These are phyloP conservation scores for Aureobasidium vineae DNA, from an alignment of 2,329 filamentous ascomycete genomes.

Conservation along the genomic window DNA sequence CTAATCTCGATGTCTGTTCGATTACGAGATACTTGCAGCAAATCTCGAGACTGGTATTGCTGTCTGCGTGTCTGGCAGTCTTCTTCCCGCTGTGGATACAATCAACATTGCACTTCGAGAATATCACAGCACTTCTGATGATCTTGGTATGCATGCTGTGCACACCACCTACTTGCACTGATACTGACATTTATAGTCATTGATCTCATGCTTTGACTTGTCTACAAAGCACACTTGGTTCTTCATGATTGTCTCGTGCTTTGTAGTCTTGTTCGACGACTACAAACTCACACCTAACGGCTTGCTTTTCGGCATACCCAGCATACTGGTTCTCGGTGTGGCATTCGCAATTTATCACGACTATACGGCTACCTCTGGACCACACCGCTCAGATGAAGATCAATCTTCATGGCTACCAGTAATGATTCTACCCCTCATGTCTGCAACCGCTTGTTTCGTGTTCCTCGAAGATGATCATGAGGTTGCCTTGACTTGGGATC, in stretches of 20 bases:
- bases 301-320: neutral
- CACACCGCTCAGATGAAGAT: neutral
- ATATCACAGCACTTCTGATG: slow-evolving; percentile 26
- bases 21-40: neutral
- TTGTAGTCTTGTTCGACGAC: neutral
- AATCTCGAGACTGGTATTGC: neutral
- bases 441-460: neutral
- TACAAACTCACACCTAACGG: neutral
- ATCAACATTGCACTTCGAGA: slow-evolving; percentile 28
- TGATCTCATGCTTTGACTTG: neutral
- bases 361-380: neutral
- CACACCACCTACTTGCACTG: neutral
- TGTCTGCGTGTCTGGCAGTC: neutral
- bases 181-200: neutral
- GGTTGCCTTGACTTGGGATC: neutral
- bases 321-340: neutral
- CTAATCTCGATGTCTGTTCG: neutral
- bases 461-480: neutral
- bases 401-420: neutral
- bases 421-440: neutral
- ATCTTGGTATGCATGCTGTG: slow-evolving; percentile 2
- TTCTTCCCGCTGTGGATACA: slow-evolving; percentile 24
- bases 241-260: neutral
- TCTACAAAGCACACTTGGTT: too few relatives aligned
- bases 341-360: neutral